Percentiles rank a stretch among this genome's conserved stretches.
phyloP scores from a whole-genome alignment of 805 yeast genomes.

The Pichia deserticola region DNA sequence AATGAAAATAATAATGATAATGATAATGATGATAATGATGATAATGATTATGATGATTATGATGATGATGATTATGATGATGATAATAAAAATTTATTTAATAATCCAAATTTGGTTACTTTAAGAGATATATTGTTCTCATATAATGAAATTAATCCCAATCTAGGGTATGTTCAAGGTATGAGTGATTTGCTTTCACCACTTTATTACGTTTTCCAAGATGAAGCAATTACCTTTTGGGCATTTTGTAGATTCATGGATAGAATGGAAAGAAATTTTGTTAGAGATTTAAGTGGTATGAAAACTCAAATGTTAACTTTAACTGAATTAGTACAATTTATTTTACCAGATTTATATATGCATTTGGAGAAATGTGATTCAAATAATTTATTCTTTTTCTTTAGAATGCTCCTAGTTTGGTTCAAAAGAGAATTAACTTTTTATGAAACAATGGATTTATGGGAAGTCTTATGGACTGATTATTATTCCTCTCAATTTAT shows the following conservation, averaged over 20 bases:
- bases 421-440: conserved; percentile 85
- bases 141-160: conserved; percentile 74
- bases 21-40: conserved; percentile 40
- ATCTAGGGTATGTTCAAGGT: conserved; percentile 95
- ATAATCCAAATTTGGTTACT: conserved; percentile 64
- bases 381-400: conserved; percentile 84
- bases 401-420: conserved; percentile 93
- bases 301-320: conserved; percentile 77
- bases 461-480: conserved; percentile 94
- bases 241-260: conserved; percentile 84
- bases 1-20: conserved; percentile 10
- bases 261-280: conserved; percentile 88
- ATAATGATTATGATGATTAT: conserved; percentile 13
- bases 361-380: conserved; percentile 87
- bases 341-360: conserved; percentile 76
- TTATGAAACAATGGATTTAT: conserved; percentile 66
- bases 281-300: conserved; percentile 91
- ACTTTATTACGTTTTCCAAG: conserved; percentile 55
- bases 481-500: conserved; percentile 81
- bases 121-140: conserved; percentile 77
- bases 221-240: conserved; percentile 83
- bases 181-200: conserved; percentile 94
- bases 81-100: conserved; percentile 55
- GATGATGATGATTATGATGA: conserved; percentile 31
- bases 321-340: conserved; percentile 79